Evolutionary conservation across 2,329 filamentous ascomycete species (phyloP).

Genomic region (Paraphaeosphaeria sporulosa): DNA sequence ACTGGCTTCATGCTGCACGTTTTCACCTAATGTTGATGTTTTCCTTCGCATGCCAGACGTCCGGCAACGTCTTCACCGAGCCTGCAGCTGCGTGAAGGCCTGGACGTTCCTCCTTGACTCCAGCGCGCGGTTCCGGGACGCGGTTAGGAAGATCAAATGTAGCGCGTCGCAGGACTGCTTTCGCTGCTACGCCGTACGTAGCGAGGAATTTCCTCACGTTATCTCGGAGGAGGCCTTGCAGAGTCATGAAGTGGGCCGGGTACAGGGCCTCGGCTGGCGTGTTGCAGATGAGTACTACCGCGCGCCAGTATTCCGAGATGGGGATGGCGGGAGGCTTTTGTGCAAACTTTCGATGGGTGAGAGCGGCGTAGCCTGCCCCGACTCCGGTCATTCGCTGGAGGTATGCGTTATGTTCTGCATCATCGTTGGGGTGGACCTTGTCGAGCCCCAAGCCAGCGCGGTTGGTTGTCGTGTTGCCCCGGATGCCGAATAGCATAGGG

Average conservation of each 20-base stretch:
- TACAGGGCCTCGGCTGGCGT: conserved; percentile 65
- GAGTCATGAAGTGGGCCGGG: conserved; percentile 57
- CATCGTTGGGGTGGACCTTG: conserved; percentile 56
- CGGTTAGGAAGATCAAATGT: conserved; percentile 74
- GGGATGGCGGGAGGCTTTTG: conserved; percentile 74
- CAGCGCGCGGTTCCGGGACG: conserved; percentile 30
- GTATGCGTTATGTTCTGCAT: conserved; percentile 66
- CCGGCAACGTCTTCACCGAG: conserved; percentile 38
- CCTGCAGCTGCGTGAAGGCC: conserved; percentile 34
- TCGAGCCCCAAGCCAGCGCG: conserved; percentile 39
- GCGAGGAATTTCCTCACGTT: conserved; percentile 78
- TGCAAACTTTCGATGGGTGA: conserved; percentile 75
- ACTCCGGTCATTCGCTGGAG: conserved; percentile 84
- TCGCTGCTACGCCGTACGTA: conserved; percentile 80
- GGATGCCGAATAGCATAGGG: conserved; percentile 85
- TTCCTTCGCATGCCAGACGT: conserved; percentile 40
- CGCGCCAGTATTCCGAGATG: conserved; percentile 82
- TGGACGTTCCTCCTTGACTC: conserved; percentile 28
- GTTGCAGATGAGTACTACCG: conserved; percentile 78
- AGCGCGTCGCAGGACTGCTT: conserved; percentile 74
- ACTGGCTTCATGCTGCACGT: not conserved
- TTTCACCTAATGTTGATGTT: conserved; percentile 28
- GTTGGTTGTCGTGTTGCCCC: conserved; percentile 75
- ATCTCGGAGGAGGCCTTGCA: conserved; percentile 65
- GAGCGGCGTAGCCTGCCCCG: conserved; percentile 81